These are phyloP conservation scores for Nasturtium officinale DNA, from an alignment of 345 rosid species.

Conservation along the genomic window DNA sequence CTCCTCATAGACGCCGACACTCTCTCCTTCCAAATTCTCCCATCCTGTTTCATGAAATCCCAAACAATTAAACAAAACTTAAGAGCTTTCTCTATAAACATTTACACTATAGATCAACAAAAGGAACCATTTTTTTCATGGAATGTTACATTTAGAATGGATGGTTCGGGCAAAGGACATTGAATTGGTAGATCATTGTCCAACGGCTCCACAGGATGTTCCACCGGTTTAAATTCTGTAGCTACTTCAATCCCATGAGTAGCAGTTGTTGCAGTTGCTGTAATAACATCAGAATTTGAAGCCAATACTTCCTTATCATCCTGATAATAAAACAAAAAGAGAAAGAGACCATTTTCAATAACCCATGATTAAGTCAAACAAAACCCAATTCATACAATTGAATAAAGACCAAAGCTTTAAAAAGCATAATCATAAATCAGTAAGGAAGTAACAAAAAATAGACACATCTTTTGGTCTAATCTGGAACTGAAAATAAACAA, in stretches of 20 bases:
- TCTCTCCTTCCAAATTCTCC: conserved; percentile 93
- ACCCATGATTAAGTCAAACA: conserved; percentile 13
- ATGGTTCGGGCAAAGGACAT: conserved; percentile 90
- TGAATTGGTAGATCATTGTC: conserved; percentile 78
- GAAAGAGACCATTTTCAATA: conserved; percentile 12
- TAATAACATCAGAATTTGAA: conserved; percentile 52
- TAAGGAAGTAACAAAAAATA: background rate
- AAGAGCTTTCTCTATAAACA: conserved; percentile 4
- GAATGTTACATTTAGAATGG: conserved; percentile 80
- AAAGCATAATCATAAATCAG: background rate
- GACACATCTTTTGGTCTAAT: conserved; percentile 17
- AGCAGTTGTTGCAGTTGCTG: conserved; percentile 44
- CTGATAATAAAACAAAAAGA: conserved; percentile 50
- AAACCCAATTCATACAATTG: background rate
- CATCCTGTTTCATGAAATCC: conserved; percentile 59
- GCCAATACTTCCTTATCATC: conserved; percentile 69
- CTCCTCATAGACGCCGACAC: conserved; percentile 64
- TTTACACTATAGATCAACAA: background rate
- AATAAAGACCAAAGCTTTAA: background rate
- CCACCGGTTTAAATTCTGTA: conserved; percentile 88
- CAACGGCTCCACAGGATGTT: conserved; percentile 87
- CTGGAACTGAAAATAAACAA: conserved; percentile 8
- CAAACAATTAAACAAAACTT: conserved; percentile 3
- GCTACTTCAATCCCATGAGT: conserved; percentile 92
- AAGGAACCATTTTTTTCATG: background rate